Conservation (phyloP, 1,139 yeast genomes). For the Magnusiomyces suaveolens region DNA sequence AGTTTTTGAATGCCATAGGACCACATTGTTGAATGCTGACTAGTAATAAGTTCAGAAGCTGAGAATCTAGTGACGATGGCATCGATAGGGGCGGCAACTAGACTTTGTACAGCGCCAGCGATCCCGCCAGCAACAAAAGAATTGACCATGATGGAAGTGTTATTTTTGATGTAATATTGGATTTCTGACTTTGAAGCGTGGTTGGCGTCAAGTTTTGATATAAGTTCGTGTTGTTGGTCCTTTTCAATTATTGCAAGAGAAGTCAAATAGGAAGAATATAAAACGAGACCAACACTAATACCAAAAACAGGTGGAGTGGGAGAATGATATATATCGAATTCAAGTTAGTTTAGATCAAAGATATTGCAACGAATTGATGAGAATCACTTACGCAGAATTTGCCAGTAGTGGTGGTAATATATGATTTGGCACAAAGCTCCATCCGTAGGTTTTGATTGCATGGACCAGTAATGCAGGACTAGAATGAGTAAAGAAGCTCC, state of each 20-base stretch:
- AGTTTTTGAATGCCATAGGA: constrained; percentile 60
- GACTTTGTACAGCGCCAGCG: constrained; percentile 78
- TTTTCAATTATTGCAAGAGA: constrained; percentile 24
- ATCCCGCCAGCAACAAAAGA: constrained; percentile 73
- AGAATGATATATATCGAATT: no score
- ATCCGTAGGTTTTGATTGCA: constrained; percentile 70
- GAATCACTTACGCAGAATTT: constrained; percentile 46
- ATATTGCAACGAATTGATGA: not conserved
- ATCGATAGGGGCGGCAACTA: constrained; percentile 92
- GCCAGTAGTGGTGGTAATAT: constrained; percentile 78
- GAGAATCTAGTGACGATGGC: constrained; percentile 78
- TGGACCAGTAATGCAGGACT: constrained; percentile 58
- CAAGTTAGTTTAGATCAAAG: not conserved
- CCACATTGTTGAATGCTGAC: constrained; percentile 68
- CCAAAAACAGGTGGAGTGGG: no score
- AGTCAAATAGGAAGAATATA: constrained; percentile 71
- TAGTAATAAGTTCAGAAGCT: constrained; percentile 60
- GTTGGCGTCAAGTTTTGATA: not conserved
- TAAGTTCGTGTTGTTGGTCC: not conserved
- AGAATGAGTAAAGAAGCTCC: constrained; percentile 64
- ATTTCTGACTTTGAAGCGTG: not conserved
- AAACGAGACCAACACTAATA: constrained; percentile 56
- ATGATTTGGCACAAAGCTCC: constrained; percentile 78
- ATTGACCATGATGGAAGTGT: constrained; percentile 37
- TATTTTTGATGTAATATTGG: constrained; percentile 4